These are phyloP conservation scores for Rhizophora apiculata DNA, from an alignment of 345 rosid species.

Conservation along the genomic window DNA sequence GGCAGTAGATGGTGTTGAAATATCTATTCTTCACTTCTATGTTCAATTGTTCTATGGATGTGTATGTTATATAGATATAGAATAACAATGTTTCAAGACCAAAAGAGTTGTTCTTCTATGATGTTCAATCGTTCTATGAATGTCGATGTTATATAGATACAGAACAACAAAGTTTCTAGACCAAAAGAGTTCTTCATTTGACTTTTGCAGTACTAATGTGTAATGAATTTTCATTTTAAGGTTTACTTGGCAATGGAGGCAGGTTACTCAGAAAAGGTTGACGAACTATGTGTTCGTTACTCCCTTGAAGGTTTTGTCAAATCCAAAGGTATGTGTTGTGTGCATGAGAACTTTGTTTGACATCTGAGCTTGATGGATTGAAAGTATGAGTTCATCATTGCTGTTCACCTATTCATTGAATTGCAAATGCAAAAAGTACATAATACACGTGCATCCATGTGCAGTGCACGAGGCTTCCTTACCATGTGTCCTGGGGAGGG, in stretches of 20 bases:
- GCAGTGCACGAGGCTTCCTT: neutral
- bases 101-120: too few relatives aligned
- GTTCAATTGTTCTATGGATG: too few relatives aligned
- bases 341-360: neutral
- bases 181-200: too few relatives aligned
- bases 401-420: neutral
- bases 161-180: too few relatives aligned
- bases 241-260: slow-evolving; percentile 99
- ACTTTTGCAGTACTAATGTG: neutral
- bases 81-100: too few relatives aligned
- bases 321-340: slow-evolving; percentile 34
- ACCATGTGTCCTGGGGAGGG: too few relatives aligned
- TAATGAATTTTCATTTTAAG: slow-evolving; percentile 27
- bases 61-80: too few relatives aligned
- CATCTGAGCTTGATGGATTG: slow-evolving; percentile 4
- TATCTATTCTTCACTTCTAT: neutral
- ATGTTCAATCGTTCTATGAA: too few relatives aligned
- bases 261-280: slow-evolving; percentile 89
- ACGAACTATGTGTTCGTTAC: slow-evolving; percentile 74
- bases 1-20: neutral
- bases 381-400: slow-evolving; percentile 5
- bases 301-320: slow-evolving; percentile 72
- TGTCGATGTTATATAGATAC: too few relatives aligned
- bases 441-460: neutral
- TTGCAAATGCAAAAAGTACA: neutral